Base-by-base conservation (phyloP, 495 filamentous ascomycete genomes). In the Neurospora sp. region DNA sequence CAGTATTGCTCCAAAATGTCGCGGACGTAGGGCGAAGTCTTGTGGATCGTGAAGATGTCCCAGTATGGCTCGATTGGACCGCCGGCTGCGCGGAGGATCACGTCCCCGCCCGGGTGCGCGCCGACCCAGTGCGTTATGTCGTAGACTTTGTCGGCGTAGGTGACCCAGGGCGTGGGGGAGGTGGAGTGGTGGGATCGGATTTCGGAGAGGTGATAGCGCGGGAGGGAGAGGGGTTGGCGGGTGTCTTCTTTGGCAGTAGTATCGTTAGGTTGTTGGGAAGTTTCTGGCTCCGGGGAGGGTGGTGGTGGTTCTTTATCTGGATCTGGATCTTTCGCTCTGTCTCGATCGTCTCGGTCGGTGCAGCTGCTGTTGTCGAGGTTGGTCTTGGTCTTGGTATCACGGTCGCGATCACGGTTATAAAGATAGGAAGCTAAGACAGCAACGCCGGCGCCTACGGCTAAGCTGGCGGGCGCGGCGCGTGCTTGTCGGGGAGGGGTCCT, bases 11-110 rank as follows among this genome's bases (percentile, higher is more conserved):
- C 80, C 3, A 90, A 81, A 16, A 89, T 87, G 69, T 90, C 88
- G 20, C 84, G 84, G 7, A 89, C 88, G 35, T 89, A 83, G 10
- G 85, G 80, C 38, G 84, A 78, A 0, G 11, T 35, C 76, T 89
- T 87, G 77, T 90, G 88, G 69, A 90, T 89, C 54, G 83, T 83
- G 70, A 90, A 90, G 66, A 90, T 89, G 42, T 90, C 81, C 88
- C 88, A 90, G 78, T 90, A 90, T 1, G 86, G 88, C 66, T 90
- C 88, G 37, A 90, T 83, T 71, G 81, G 82, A 46, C 84, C 86
- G 23, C 88, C 88, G 3, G 84, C 86, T 4, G 88, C 88, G 18
- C 86, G 84, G 14, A 89, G 81, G 72, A 90, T 90, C 4, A 90
- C 86, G 62, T 88, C 86, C 4, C 88, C 88, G 27, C 88, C 88